Percentiles rank a stretch among this genome's conserved stretches.
These are phyloP conservation scores for Fusarium bactridioides DNA, from an alignment of 2,329 filamentous ascomycete species.

Conservation along the genomic window DNA sequence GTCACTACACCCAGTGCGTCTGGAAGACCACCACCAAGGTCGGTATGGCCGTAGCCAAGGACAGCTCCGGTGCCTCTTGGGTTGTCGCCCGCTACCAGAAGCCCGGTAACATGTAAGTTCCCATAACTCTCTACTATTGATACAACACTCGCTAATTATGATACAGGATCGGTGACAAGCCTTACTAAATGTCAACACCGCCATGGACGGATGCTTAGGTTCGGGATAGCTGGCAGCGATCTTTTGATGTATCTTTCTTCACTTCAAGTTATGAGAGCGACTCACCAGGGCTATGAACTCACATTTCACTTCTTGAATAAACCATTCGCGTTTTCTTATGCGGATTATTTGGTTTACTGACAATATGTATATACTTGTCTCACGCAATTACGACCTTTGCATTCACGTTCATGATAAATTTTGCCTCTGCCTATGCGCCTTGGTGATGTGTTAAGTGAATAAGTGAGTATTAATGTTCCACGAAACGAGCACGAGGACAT, in stretches of 20 bases:
- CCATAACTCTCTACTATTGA: no score
- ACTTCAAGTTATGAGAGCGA: slow-evolving; percentile 18
- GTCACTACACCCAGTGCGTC: slow-evolving; percentile 40
- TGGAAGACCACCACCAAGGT: slow-evolving; percentile 40
- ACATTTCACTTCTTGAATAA: slow-evolving; percentile 25
- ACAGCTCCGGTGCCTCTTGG: slow-evolving; percentile 26
- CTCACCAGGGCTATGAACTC: slow-evolving; percentile 22
- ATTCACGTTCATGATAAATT: not conserved
- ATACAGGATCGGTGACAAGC: slow-evolving; percentile 29
- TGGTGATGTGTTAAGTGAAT: not conserved
- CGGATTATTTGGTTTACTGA: slow-evolving; percentile 12
- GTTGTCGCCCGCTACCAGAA: slow-evolving; percentile 38
- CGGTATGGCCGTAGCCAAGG: slow-evolving; percentile 33
- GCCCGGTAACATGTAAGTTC: slow-evolving; percentile 39
- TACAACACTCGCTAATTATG: slow-evolving; percentile 13
- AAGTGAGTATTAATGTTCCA: not conserved
- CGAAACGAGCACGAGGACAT: not conserved
- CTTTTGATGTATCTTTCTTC: slow-evolving; percentile 30
- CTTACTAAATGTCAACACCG: slow-evolving; percentile 27
- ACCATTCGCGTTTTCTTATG: slow-evolving; percentile 11
- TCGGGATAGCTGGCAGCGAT: slow-evolving; percentile 10
- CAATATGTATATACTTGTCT: slow-evolving; percentile 16
- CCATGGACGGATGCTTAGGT: not conserved
- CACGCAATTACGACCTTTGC: slow-evolving; percentile 7
- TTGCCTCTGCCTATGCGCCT: not conserved